Evolutionary conservation across 306 rosid genomes (phyloP).

Genomic region (Begonia loranthoides): DNA sequence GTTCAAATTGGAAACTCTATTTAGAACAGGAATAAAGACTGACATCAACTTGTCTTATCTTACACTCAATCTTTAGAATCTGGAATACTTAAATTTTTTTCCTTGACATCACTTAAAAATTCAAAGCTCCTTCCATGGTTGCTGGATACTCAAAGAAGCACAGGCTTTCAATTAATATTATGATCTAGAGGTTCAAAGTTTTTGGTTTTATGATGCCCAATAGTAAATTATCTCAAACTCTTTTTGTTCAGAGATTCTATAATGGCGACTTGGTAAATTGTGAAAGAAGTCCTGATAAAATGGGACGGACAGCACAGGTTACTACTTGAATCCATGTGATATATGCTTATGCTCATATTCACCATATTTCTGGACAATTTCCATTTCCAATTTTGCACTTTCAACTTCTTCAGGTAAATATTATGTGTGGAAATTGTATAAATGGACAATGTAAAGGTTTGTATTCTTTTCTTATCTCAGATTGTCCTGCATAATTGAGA

Average conservation of each 20-base stretch:
- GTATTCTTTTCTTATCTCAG: conserved; percentile 12
- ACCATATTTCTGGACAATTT: conserved; percentile 3
- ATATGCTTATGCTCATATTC: neutral
- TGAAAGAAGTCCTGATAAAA: conserved; percentile 64
- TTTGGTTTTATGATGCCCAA: no score
- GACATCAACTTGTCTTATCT: no score
- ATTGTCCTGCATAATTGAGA: neutral
- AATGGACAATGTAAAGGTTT: conserved; percentile 75
- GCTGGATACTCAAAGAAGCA: no score
- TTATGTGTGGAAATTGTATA: conserved; percentile 65
- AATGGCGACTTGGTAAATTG: conserved; percentile 72
- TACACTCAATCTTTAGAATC: no score
- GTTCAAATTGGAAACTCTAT: no score
- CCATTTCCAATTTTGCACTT: conserved; percentile 1
- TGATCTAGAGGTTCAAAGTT: no score
- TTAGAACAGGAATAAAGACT: no score
- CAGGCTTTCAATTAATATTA: no score
- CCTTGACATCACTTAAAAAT: no score
- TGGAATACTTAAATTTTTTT: no score
- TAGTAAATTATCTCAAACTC: conserved; percentile 9
- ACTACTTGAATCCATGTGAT: conserved; percentile 10
- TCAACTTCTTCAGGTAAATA: conserved; percentile 60
- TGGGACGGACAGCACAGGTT: conserved; percentile 95
- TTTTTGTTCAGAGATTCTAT: conserved; percentile 46
- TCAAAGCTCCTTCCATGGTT: no score